A percentile compares a stretch with the other conserved stretches of the same genome.
Evolutionary conservation across 169 alveolate genomes (phyloP).

Genomic region (Plasmodium relictum): DNA sequence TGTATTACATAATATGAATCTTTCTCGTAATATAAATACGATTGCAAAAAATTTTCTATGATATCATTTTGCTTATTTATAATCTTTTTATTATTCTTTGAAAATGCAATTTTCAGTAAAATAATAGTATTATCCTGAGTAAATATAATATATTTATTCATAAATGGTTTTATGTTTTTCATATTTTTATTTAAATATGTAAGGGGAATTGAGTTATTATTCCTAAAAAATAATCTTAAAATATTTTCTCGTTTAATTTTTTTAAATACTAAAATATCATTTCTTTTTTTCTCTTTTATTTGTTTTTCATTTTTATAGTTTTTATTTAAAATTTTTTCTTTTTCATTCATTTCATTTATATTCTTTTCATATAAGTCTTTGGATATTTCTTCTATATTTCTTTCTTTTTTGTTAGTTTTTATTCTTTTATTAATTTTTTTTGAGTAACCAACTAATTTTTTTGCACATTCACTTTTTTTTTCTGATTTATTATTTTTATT

Average conservation of each 20-base stretch:
- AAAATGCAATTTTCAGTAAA: conserved; percentile 17
- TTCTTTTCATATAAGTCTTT: not conserved
- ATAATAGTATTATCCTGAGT: conserved; percentile 32
- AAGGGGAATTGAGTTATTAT: conserved; percentile 11
- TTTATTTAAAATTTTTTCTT: too few species aligned
- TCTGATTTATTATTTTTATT: not conserved
- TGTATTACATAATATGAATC: not conserved
- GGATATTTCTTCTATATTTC: not conserved
- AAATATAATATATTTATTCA: conserved; percentile 43
- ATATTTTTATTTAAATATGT: conserved; percentile 19
- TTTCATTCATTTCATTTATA: not conserved
- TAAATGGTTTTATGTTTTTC: conserved; percentile 36
- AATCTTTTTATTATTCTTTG: conserved; percentile 16
- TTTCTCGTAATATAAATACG: not conserved
- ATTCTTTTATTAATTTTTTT: not conserved
- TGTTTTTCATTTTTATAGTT: not conserved
- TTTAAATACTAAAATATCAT: conserved; percentile 5
- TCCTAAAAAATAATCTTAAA: conserved; percentile 15
- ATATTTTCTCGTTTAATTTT: conserved; percentile 42
- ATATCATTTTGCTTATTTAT: not conserved
- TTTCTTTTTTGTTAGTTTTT: not conserved
- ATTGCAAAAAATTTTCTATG: conserved; percentile 2
- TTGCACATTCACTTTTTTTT: not conserved
- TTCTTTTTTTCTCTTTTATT: not conserved
- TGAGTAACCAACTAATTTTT: not conserved